Evolutionary conservation across 2,329 filamentous ascomycete genomes (phyloP).

Genomic region (Stenocarpella maydis): DNA sequence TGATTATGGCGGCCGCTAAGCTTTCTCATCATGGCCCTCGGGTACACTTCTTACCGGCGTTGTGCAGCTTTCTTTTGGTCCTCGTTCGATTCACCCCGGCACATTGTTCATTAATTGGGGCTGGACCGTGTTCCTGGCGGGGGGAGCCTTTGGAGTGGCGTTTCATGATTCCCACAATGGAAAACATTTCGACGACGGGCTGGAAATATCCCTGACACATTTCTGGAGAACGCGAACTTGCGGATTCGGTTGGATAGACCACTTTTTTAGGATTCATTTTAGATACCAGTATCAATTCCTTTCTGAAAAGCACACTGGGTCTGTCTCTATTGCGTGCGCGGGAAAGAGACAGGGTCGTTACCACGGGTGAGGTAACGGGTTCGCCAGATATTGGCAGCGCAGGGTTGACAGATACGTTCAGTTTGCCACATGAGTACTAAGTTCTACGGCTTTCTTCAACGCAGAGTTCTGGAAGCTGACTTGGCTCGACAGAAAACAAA

Average conservation of each 20-base stretch:
- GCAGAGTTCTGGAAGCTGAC: neutral
- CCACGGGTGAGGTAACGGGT: neutral
- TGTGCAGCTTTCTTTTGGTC: neutral
- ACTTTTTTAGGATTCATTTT: constrained; percentile 16
- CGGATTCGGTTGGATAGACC: constrained; percentile 24
- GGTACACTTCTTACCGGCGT: neutral
- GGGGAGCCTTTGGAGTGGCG: constrained; percentile 2
- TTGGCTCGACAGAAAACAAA: neutral
- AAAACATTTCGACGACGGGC: constrained; percentile 15
- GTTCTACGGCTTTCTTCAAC: neutral
- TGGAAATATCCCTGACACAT: constrained; percentile 18
- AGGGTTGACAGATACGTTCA: neutral
- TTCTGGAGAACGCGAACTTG: constrained; percentile 17
- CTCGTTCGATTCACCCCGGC: constrained; percentile 7
- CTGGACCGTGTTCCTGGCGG: neutral
- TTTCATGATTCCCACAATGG: constrained; percentile 27
- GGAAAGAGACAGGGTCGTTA: neutral
- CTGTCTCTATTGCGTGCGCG: neutral
- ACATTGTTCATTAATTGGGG: neutral
- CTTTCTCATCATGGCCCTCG: neutral
- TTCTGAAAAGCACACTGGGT: neutral
- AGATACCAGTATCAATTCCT: constrained; percentile 23
- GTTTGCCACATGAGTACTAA: neutral
- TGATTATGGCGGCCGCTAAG: constrained; percentile 57
- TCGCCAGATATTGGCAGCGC: neutral